Evolutionary conservation across 345 rosid species (phyloP).

Genomic region (Brassica incana): DNA sequence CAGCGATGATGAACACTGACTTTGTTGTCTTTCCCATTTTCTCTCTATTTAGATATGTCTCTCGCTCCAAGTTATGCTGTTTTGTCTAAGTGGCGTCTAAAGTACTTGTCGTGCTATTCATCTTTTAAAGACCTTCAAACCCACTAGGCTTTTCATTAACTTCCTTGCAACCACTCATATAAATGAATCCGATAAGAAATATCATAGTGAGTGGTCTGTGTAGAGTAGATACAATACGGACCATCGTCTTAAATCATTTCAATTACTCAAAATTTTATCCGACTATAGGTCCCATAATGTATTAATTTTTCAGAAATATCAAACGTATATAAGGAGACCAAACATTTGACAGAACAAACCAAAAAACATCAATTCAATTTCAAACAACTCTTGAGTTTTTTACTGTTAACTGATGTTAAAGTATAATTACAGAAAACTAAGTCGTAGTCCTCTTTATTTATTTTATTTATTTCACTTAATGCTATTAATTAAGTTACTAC

Average conservation of each 20-base stretch:
- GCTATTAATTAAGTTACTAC: background rate
- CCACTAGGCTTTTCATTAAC: background rate
- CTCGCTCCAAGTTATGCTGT: too few relatives aligned
- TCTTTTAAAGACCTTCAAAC: background rate
- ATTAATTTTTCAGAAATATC: too few relatives aligned
- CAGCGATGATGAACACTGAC: too few relatives aligned
- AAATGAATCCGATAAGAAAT: background rate
- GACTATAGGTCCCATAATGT: background rate
- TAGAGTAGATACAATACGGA: background rate
- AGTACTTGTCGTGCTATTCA: background rate
- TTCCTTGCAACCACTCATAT: background rate
- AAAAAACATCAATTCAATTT: too few relatives aligned
- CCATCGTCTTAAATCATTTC: background rate
- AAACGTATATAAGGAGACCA: too few relatives aligned
- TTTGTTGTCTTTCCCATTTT: too few relatives aligned
- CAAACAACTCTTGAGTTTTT: background rate
- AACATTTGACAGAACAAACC: too few relatives aligned
- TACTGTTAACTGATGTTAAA: background rate
- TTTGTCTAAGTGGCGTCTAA: too few relatives aligned
- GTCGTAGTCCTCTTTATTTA: background rate
- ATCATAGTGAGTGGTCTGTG: background rate
- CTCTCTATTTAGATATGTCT: too few relatives aligned
- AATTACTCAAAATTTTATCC: background rate
- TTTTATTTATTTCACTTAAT: background rate
- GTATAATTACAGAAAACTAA: background rate